Evolutionary conservation across 768 basidiomycete species (phyloP).

Genomic region (Fomitopsis pulvina): DNA sequence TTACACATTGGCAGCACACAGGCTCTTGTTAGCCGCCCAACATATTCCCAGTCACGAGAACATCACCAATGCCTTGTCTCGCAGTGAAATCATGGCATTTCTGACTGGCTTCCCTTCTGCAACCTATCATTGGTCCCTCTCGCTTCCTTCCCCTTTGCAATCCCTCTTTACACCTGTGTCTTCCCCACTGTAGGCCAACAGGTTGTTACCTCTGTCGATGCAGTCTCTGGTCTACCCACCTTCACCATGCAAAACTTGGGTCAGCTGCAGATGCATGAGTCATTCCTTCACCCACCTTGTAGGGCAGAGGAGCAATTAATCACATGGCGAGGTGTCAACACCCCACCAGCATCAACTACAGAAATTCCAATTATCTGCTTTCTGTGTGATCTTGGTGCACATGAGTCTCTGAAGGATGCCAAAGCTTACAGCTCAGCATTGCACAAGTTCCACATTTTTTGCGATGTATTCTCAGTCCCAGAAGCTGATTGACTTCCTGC

Average conservation of each 20-base stretch:
- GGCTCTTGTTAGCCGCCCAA: conserved; percentile 7
- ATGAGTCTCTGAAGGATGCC: conserved; percentile 17
- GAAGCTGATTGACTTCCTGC: conserved; percentile 23
- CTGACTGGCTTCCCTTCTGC: conserved; percentile 16
- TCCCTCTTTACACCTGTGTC: not conserved
- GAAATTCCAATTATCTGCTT: conserved; percentile 14
- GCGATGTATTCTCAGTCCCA: conserved; percentile 26
- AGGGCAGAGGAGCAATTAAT: conserved; percentile 9
- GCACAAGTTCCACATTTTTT: conserved; percentile 26
- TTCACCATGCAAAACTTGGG: too few relatives aligned
- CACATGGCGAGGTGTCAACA: conserved; percentile 28
- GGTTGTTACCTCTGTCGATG: too few relatives aligned
- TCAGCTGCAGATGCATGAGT: not conserved
- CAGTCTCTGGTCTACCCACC: too few relatives aligned
- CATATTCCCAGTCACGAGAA: conserved; percentile 22
- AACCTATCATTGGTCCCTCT: not conserved
- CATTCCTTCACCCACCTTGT: not conserved
- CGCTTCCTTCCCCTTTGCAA: conserved; percentile 11
- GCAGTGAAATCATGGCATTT: conserved; percentile 19
- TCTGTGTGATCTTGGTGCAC: conserved; percentile 16
- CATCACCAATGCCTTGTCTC: conserved; percentile 26
- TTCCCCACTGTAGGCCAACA: too few relatives aligned
- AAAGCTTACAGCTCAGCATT: conserved; percentile 18
- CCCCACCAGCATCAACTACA: conserved; percentile 18
- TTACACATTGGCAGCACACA: conserved; percentile 8